Evolutionary conservation across 202 grass and related monocot species (phyloP), one percentile per base, ranked within the genome.

Genomic region (Schoenoplectus tabernaemontani): DNA sequence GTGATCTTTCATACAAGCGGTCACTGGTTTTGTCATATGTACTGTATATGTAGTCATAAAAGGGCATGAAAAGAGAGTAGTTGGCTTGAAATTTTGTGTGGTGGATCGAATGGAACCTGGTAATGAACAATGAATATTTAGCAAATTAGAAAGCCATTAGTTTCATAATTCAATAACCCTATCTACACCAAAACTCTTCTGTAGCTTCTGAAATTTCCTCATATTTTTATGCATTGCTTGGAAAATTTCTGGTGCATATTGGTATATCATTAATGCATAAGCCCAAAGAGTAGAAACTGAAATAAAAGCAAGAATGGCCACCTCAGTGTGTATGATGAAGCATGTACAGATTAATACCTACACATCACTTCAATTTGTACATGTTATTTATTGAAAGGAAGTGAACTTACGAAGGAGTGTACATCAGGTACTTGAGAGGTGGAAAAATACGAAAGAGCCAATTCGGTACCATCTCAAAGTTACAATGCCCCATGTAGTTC

Each of bases 401-500:
- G 1, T 60, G 50, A 28, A 87, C 91, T 89, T 89, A 94, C 88
- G 91, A 91, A 3, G 91, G 93, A 23, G 93, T 97, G 83, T 93
- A 97, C 79, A 93, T 74, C 47, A 97, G 85, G 80, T 90, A 91
- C 61, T 85, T 91, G 3, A 97, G 87, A 6, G 89, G 93, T 0
- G 91, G 87, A 16, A 97, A 85, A 5, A 83, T 57, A 59, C 56
- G 56, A 70, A 93, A 93, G 65, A 91, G 82, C 0, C 67, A 44
- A 39, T 53, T 88, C 2, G 93, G 93, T 13, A 97, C 85, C 56
- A 97, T 77, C 89, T 97, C 93, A 82, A 97, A 93, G 87, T 97
- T 97, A 91, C 90, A 97, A 76, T 97, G 93, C 0, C 93, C 93
- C 0, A 97, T 64, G 48, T 97, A 93, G 82, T 97, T 97, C 93